Conservation (phyloP, 106 monocot genomes). For the Vanilla planifolia region DNA sequence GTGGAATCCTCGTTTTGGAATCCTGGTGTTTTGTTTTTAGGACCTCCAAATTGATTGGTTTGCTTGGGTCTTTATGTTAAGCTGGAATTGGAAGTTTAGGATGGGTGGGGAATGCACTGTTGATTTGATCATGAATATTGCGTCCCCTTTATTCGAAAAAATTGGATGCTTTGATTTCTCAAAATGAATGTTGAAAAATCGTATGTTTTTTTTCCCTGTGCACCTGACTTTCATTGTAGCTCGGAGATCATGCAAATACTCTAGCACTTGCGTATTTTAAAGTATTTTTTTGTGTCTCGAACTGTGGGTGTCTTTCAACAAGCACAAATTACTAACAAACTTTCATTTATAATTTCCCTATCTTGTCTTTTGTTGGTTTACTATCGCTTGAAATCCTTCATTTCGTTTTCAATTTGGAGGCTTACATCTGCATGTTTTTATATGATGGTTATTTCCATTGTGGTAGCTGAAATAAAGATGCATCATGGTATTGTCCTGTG, state of each 20-base stretch:
- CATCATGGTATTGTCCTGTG: too few species aligned
- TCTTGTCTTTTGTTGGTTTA: too few species aligned
- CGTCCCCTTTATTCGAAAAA: background rate
- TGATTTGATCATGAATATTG: background rate
- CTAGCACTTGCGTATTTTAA: too few species aligned
- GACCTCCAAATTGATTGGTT: too few species aligned
- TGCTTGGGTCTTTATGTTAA: background rate
- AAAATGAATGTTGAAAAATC: too few species aligned
- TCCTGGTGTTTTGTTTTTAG: background rate
- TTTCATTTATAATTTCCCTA: background rate
- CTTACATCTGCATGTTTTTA: background rate
- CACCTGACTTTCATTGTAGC: too few species aligned
- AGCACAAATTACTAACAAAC: too few species aligned
- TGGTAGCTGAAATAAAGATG: background rate
- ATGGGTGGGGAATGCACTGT: background rate
- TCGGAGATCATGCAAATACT: too few species aligned
- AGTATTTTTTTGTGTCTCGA: too few species aligned
- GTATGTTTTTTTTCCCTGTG: too few species aligned
- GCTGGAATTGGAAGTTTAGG: background rate
- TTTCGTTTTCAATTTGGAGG: background rate
- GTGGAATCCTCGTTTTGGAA: background rate
- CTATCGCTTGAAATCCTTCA: background rate
- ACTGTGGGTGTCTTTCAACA: too few species aligned
- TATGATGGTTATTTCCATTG: background rate
- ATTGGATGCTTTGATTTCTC: too few species aligned